phyloP scores from a whole-genome alignment of 495 filamentous ascomycete species.

The Poronia punctata region DNA sequence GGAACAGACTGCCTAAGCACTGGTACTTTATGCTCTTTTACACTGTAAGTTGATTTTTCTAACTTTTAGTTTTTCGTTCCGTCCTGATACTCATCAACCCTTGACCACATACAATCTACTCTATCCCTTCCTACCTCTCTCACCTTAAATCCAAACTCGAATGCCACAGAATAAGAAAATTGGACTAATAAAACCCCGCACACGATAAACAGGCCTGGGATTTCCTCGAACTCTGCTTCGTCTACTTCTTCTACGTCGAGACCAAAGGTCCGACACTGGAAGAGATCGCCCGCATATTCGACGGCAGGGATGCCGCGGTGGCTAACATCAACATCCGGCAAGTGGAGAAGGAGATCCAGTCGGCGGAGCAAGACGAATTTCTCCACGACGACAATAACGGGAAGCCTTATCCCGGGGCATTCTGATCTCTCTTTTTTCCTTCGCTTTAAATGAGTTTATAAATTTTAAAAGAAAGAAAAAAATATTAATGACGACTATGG shows the following conservation, averaged over 20 bases:
- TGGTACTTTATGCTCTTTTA: constrained; percentile 62
- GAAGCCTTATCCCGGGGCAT: constrained; percentile 7
- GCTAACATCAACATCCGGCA: constrained; percentile 42
- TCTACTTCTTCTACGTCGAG: constrained; percentile 63
- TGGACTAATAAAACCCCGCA: too few species aligned
- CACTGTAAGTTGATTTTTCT: constrained; percentile 32
- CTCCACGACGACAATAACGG: constrained; percentile 16
- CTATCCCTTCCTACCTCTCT: neutral
- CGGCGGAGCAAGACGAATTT: constrained; percentile 27
- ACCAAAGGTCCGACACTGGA: constrained; percentile 59
- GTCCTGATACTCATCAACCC: too few species aligned
- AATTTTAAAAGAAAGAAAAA: too few species aligned
- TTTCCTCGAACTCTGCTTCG: constrained; percentile 48
- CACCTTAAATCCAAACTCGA: too few species aligned
- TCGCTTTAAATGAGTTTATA: too few species aligned
- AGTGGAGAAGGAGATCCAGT: constrained; percentile 41
- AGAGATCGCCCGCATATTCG: constrained; percentile 55
- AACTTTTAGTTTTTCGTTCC: too few species aligned
- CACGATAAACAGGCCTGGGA: constrained; percentile 47
- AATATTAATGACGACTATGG: too few species aligned
- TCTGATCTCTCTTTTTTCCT: too few species aligned
- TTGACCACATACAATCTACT: too few species aligned
- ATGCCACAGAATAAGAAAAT: too few species aligned
- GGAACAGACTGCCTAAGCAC: constrained; percentile 45
- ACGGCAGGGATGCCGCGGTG: constrained; percentile 49